phyloP scores from a whole-genome alignment of 768 basidiomycete species.

The Pilatotrama ljubarskyi region DNA sequence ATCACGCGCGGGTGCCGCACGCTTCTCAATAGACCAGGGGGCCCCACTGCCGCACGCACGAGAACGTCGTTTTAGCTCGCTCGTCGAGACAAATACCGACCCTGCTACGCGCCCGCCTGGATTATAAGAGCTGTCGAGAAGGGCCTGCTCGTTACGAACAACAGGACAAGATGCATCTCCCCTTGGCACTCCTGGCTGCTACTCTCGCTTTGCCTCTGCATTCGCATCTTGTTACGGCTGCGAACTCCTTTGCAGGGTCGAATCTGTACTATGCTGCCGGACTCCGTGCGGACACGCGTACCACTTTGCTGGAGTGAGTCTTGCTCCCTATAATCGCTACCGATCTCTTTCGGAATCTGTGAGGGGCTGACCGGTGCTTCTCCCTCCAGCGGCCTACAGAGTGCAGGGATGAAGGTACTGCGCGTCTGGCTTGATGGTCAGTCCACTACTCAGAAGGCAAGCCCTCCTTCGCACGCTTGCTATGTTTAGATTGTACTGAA shows the following conservation, averaged over 20 bases:
- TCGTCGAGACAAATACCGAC: no score
- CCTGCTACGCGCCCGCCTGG: no score
- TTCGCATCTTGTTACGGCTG: constrained; percentile 1
- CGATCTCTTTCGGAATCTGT: no score
- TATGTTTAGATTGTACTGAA: neutral
- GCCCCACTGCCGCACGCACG: no score
- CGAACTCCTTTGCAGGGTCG: constrained; percentile 26
- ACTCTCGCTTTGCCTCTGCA: neutral
- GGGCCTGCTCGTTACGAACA: no score
- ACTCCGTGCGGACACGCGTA: constrained; percentile 17
- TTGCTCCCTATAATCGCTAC: no score
- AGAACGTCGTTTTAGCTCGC: no score
- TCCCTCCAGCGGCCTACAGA: constrained; percentile 20
- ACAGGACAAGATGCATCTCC: neutral
- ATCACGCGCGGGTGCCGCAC: no score
- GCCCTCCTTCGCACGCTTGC: neutral
- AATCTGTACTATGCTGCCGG: constrained; percentile 32
- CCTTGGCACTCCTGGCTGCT: neutral
- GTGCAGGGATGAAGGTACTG: constrained; percentile 28
- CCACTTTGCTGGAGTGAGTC: constrained; percentile 21
- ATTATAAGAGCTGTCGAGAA: no score
- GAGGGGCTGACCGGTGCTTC: neutral
- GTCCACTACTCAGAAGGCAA: constrained; percentile 23
- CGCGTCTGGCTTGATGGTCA: constrained; percentile 30
- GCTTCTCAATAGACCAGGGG: no score